Evolutionary conservation across 768 basidiomycete species (phyloP).

Genomic region (Boletus rex-veris): DNA sequence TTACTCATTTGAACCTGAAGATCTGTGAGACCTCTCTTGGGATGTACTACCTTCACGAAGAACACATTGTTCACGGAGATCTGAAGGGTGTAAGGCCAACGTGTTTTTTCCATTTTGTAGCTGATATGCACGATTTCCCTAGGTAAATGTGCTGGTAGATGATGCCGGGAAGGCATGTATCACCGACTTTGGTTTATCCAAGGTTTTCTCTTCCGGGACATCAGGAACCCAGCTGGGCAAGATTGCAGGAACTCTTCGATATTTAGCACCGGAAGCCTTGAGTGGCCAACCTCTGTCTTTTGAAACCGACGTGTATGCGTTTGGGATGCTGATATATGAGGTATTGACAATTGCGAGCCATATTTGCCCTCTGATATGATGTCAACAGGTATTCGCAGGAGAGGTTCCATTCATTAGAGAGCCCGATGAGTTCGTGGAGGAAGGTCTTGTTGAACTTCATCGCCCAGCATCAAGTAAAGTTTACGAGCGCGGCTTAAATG

Average conservation of each 20-base stretch:
- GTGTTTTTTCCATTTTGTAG: background rate
- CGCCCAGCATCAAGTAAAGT: background rate
- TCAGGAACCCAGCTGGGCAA: constrained; percentile 14
- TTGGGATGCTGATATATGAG: constrained; percentile 31
- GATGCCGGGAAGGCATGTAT: constrained; percentile 30
- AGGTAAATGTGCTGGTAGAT: constrained; percentile 34
- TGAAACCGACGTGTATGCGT: constrained; percentile 30
- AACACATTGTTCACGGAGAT: constrained; percentile 28
- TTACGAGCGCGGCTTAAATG: constrained; percentile 1
- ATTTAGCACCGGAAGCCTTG: constrained; percentile 31
- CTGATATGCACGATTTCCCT: background rate
- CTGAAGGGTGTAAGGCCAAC: constrained; percentile 24
- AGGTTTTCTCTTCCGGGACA: constrained; percentile 16
- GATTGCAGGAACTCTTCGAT: constrained; percentile 29
- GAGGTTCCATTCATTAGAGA: constrained; percentile 6
- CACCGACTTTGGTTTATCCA: constrained; percentile 34
- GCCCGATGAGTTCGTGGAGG: background rate
- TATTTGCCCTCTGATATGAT: background rate
- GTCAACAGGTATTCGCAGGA: constrained; percentile 7
- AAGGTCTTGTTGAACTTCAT: background rate
- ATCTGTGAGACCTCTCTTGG: constrained; percentile 10
- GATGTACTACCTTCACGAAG: constrained; percentile 14
- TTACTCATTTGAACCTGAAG: background rate
- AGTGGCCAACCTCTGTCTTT: constrained; percentile 9
- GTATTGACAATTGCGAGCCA: constrained; percentile 4